These are phyloP conservation scores for Plasmodium gaboni DNA, from an alignment of 169 alveolate genomes.

Conservation along the genomic window DNA sequence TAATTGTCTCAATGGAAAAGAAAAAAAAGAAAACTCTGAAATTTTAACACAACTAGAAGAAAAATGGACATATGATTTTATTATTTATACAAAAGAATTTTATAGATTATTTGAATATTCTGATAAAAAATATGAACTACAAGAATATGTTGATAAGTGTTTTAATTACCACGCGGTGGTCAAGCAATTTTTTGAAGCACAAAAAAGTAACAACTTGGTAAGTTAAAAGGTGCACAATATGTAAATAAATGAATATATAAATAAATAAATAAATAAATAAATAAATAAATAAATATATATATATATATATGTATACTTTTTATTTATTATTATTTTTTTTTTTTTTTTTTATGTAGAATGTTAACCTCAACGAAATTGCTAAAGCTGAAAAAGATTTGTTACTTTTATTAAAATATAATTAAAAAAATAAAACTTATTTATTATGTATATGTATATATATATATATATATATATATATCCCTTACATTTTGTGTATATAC, in stretches of 20 bases:
- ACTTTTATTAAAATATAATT: constrained; percentile 37
- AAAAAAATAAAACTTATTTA: background rate
- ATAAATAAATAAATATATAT: background rate
- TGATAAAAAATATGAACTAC: constrained; percentile 12
- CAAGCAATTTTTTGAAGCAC: constrained; percentile 42
- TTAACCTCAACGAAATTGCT: constrained; percentile 32
- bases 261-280: too few species aligned
- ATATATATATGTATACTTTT: background rate
- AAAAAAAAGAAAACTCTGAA: constrained; percentile 15
- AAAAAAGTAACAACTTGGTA: constrained; percentile 25
- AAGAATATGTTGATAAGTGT: constrained; percentile 43
- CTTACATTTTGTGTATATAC: too few species aligned
- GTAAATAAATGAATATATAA: too few species aligned
- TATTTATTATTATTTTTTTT: background rate
- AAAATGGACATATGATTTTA: constrained; percentile 72
- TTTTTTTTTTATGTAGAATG: constrained; percentile 16
- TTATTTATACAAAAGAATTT: constrained; percentile 60
- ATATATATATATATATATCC: too few species aligned
- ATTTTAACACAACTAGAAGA: constrained; percentile 40
- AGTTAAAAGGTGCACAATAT: constrained; percentile 8
- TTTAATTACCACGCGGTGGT: constrained; percentile 50
- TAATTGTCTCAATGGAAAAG: constrained; percentile 14
- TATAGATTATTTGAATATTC: constrained; percentile 36
- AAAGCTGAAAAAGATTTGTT: constrained; percentile 55
- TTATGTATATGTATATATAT: too few species aligned